phyloP scores from a whole-genome alignment of 2,329 filamentous ascomycete species.

The Escovopsis sp. region DNA sequence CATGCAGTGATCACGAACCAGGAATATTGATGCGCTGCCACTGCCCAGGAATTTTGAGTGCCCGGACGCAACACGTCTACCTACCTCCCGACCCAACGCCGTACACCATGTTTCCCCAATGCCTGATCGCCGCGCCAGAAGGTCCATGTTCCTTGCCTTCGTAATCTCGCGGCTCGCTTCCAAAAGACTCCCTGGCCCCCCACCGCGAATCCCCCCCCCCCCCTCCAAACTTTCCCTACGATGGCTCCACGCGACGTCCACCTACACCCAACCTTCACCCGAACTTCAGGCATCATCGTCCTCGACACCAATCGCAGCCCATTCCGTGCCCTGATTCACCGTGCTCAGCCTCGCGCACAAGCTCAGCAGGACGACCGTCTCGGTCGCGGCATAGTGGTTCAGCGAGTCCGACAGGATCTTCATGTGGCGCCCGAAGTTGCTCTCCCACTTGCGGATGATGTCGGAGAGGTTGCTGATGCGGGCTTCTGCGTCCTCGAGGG shows the following conservation, averaged over 20 bases:
- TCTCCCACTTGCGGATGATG: slow-evolving; percentile 80
- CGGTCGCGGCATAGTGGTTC: slow-evolving; percentile 93
- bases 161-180: no score
- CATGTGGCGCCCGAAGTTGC: slow-evolving; percentile 80
- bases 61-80: no score
- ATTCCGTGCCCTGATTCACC: slow-evolving; percentile 61
- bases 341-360: slow-evolving; percentile 71
- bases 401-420: slow-evolving; percentile 89
- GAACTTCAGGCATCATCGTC: slow-evolving; percentile 31
- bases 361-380: slow-evolving; percentile 86
- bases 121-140: neutral
- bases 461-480: slow-evolving; percentile 68
- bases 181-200: no score
- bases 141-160: no score
- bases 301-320: slow-evolving; percentile 42
- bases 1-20: neutral
- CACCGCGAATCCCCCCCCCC: no score
- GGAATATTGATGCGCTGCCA: neutral
- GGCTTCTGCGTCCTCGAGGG: slow-evolving; percentile 23
- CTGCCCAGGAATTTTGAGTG: no score
- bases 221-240: no score
- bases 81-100: slow-evolving; percentile 5
- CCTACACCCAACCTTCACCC: no score
- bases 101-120: neutral
- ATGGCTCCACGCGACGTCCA: no score